Evolutionary conservation across 768 basidiomycete species (phyloP), one percentile per base, ranked within the genome.

Genomic region (Mycena pura): DNA sequence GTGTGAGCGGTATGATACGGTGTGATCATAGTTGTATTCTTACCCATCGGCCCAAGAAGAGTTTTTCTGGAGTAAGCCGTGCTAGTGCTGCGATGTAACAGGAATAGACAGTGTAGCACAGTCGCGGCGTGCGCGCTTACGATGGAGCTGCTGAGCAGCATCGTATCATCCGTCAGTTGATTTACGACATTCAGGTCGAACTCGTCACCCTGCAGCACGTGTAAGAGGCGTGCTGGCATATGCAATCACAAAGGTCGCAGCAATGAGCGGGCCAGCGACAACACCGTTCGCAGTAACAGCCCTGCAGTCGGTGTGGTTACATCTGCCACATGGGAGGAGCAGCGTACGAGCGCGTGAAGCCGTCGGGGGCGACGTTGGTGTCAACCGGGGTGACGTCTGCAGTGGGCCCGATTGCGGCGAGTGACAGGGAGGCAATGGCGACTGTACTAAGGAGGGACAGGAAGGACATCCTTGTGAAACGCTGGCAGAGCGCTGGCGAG

Each of bases 251-350:
- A 51, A 63, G 14, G 74, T 70, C 21, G 58, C 64, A 10, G 22
- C 28, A 22, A 84, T 78, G 36, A 80, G 53, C 13, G 82, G 82
- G 4, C 80, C 82, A 3, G 83, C 83, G 55, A 82, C 80, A 2
- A 62, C 68, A 14, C 82, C 82, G 24, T 74, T 76, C 31, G 82
- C 80, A 41, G 82, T 68, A 6, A 77, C 74, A 17, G 82, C 71
- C 24, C 79, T 82, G 29, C 28, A 43, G 14, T 40, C 11, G 25
- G 15, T 22, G 19, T 14, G 66, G 66, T 45, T 13, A 45, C 0
- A 0, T 13, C 15, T 8, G 28, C 2, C 13, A 9, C 22, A 8
- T 2, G 15, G 25, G 5, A 17, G 14, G 22, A 5, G 28, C 14
- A 15, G 64, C 77, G 48, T 24, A 75, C 73, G 72, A 67, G 45